A percentile compares a stretch with the other conserved stretches of the same genome.
Evolutionary conservation across 208 protist genomes (phyloP).

Genomic region (Trypanosoma congolense): DNA sequence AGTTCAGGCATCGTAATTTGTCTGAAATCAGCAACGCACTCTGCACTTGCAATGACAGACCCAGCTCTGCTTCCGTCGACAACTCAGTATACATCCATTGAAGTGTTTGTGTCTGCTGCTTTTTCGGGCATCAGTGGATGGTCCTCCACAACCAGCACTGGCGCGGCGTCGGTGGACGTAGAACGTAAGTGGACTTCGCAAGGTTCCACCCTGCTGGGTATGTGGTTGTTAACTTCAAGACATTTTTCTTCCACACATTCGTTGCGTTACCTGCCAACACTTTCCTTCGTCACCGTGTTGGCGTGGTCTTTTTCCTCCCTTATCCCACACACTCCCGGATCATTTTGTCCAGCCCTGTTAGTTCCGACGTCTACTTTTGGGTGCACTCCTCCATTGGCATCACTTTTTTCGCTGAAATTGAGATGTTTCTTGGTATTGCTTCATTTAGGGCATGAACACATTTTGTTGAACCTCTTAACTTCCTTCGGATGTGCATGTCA

Average conservation of each 20-base stretch:
- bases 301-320: background rate
- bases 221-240: background rate
- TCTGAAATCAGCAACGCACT: background rate
- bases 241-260: background rate
- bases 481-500: background rate
- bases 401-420: background rate
- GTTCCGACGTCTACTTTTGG: slow-evolving; percentile 19
- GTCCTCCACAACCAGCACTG: background rate
- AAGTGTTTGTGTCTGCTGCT: background rate
- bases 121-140: background rate
- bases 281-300: slow-evolving; percentile 3
- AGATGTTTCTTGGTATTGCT: background rate
- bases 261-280: slow-evolving; percentile 1
- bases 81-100: background rate
- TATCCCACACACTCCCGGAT: background rate
- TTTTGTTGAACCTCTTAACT: background rate
- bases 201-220: slow-evolving; percentile 5
- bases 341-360: slow-evolving; percentile 8
- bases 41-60: background rate
- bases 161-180: background rate
- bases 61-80: background rate
- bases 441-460: background rate
- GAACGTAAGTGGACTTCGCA: slow-evolving; percentile 5
- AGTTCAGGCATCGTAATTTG: background rate
- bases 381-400: background rate